Evolutionary conservation across 2,329 filamentous ascomycete species (phyloP), one percentile per base, ranked within the genome.

Genomic region (Paecilomyces formosus): DNA sequence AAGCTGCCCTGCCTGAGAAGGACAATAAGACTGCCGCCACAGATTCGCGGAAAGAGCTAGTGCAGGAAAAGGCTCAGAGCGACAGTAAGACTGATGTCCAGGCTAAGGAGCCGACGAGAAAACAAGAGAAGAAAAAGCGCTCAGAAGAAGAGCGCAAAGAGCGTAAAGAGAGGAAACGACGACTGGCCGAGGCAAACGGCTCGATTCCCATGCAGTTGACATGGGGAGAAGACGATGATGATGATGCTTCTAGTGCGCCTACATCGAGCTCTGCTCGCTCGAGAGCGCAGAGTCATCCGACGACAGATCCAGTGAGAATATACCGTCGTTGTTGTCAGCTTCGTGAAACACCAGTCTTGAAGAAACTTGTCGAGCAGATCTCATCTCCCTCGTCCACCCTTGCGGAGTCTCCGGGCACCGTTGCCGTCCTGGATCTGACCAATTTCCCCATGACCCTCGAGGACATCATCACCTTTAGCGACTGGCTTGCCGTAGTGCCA

Each of bases 91-190:
- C 64, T 3, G 70, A 70, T 9, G 58, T 60, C 12, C 68, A 73
- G 55, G 59, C 30, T 15, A 74, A 74, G 53, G 70, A 83, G 74
- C 76, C 75, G 31, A 85, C 80, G 7, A 87, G 87, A 66, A 97
- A 95, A 76, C 94, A 91, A 74, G 92, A 97, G 70, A 97, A 96
- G 80, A 97, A 97, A 77, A 96, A 96, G 78, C 87, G 88, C 64
- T 96, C 90, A 49, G 93, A 97, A 70, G 92, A 93, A 60, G 93
- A 97, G 73, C 83, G 92, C 50, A 96, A 95, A 70, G 90, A 94
- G 60, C 85, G 92, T 57, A 96, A 95, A 72, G 92, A 97, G 74
- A 90, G 90, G 74, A 93, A 90, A 70, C 83, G 91, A 62, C 86
- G 85, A 69, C 85, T 90, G 65, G 93, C 92, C 24, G 90, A 96